Evolutionary conservation across 1,139 yeast species (phyloP), one percentile per base, ranked within the genome.

Genomic region (Sugiyamaella pinicola): DNA sequence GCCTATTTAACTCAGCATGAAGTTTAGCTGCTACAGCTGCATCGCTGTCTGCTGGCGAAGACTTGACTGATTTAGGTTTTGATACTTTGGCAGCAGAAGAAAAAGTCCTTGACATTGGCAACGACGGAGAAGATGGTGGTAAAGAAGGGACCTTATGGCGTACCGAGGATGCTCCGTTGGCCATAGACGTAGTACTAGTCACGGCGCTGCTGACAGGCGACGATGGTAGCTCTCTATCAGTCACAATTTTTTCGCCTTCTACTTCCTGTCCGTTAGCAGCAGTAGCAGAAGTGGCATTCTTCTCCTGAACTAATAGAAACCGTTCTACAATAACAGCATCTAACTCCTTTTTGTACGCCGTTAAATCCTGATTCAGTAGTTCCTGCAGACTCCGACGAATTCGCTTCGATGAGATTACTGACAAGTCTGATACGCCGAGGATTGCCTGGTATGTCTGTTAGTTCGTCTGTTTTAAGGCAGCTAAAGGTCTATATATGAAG

Each of bases 381-480:
- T 81, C 87, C 64, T 84, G 89, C 24, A 87, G 66, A 0, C 91
- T 91, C 58, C 78, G 75, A 57, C 95, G 74, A 39, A 87, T 82
- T 64, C 81, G 78, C 65, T 85, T 86, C 10, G 87, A 90, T 1
- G 91, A 82, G 18, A 87, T 81, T 59, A 81, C 77, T 57, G 84
- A 85, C 37, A 86, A 75, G 61, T 87, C 85, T 1, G 93, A 83
- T n/a, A 82, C 91, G 55, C 84, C 74, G 35, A 87, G 70, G 17
- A 87, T 85, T 1, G 95, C 90, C 85, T 82, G 2, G 12, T 12
- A 17, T 38, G 46, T 35, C 18, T 38, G 47, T 42, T 40, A 40
- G 44, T 40, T 21, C 18, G 28, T 24, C 28, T 6, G 28, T 24
- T 24, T 6, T 9, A 24, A 24, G 28, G 9, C 8, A 24, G n/a